Conservation (phyloP, 2,329 filamentous ascomycete species). For the Tolypocladium paradoxum region DNA sequence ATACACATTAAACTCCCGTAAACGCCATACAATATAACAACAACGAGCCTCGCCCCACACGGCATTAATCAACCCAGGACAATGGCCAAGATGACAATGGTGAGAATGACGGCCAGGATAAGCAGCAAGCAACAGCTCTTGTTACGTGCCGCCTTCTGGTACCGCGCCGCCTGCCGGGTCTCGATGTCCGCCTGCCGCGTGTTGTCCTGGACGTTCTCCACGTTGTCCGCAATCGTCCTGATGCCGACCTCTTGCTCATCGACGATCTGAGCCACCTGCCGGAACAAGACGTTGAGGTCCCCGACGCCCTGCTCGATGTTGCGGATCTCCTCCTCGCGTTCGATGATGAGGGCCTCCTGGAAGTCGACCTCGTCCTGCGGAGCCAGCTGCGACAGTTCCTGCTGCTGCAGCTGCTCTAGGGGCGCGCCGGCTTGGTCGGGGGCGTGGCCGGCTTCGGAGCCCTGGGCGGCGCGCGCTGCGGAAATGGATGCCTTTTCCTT, state of each 20-base stretch:
- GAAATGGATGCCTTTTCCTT: conserved; percentile 82
- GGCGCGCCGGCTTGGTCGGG: conserved; percentile 25
- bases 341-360: conserved; percentile 88
- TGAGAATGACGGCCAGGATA: conserved; percentile 78
- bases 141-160: conserved; percentile 91
- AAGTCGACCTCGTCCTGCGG: conserved; percentile 95
- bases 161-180: conserved; percentile 72
- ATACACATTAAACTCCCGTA: conserved; percentile 3
- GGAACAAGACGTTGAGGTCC: conserved; percentile 92
- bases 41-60: neutral
- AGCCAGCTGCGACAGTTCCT: conserved; percentile 70
- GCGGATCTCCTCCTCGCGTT: conserved; percentile 92
- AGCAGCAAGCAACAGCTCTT: conserved; percentile 89
- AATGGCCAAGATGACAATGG: conserved; percentile 81
- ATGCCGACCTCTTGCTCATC: conserved; percentile 82
- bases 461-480: conserved; percentile 71
- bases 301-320: conserved; percentile 95
- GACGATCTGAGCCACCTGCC: conserved; percentile 96
- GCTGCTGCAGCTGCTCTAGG: conserved; percentile 44
- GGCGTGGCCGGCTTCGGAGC: conserved; percentile 37
- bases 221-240: conserved; percentile 79
- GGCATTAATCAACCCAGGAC: conserved; percentile 51
- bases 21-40: conserved; percentile 5
- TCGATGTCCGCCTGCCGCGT: conserved; percentile 80
- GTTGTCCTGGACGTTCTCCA: conserved; percentile 70